phyloP scores from a whole-genome alignment of 148 eudicot genomes.

The Rhododendron vialii region DNA sequence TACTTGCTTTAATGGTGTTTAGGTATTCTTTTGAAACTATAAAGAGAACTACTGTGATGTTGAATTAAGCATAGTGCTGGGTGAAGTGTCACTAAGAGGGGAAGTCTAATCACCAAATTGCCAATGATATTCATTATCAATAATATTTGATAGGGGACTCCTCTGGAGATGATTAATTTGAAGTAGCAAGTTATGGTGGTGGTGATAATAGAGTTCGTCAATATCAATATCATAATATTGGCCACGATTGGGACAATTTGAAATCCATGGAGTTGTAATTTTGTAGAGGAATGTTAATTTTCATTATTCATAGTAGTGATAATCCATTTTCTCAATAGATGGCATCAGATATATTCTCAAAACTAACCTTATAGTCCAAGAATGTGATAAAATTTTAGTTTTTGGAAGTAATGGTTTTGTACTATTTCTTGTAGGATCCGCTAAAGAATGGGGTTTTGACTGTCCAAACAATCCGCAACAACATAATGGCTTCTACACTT shows the following conservation, averaged over 20 bases:
- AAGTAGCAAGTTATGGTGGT: not conserved
- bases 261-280: not conserved
- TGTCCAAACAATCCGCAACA: slow-evolving; percentile 63
- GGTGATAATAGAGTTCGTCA: not conserved
- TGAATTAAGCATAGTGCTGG: not conserved
- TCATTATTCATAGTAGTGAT: not conserved
- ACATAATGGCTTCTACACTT: slow-evolving; percentile 83
- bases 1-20: not conserved
- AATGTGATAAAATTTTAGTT: not conserved
- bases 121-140: not conserved
- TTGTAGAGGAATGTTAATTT: not conserved
- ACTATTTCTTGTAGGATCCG: slow-evolving; percentile 41
- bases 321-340: not conserved
- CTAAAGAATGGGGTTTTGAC: slow-evolving; percentile 66
- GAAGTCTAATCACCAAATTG: too few relatives aligned
- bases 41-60: not conserved
- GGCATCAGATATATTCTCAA: not conserved
- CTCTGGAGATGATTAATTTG: not conserved
- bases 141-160: not conserved
- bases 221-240: not conserved
- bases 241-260: not conserved
- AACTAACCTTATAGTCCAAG: not conserved
- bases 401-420: not conserved
- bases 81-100: not conserved
- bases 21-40: not conserved